Conservation (phyloP, 257 asterid species). For the Thymus quinquecostatus region DNA sequence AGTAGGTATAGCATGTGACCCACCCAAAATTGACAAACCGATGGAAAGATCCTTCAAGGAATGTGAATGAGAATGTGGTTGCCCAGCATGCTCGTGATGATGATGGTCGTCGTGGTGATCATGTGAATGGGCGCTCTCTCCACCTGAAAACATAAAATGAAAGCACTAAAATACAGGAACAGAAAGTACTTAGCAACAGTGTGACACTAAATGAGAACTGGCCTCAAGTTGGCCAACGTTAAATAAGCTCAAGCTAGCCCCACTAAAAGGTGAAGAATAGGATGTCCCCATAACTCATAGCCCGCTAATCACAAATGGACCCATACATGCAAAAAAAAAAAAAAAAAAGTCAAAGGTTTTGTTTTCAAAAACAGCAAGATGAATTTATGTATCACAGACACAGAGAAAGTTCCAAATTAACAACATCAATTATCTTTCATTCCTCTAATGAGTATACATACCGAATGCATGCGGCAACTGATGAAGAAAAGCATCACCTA, state of each 20-base stretch:
- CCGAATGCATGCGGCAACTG: conserved; percentile 99
- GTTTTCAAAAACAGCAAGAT: background rate
- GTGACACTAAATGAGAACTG: conserved; percentile 5
- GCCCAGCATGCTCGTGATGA: conserved; percentile 53
- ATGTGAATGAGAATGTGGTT: conserved; percentile 83
- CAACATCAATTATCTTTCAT: background rate
- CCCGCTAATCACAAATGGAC: background rate
- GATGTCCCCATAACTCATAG: background rate
- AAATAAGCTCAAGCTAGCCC: conserved; percentile 24
- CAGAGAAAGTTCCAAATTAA: conserved; percentile 16
- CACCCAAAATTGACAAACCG: conserved; percentile 88
- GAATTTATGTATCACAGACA: conserved; percentile 7
- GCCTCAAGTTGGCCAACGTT: conserved; percentile 2
- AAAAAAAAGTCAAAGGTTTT: background rate
- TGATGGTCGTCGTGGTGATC: conserved; percentile 61
- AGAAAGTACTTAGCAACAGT: conserved; percentile 18
- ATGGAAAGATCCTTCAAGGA: conserved; percentile 87
- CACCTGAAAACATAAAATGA: conserved; percentile 58
- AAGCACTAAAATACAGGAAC: conserved; percentile 14
- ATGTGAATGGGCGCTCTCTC: conserved; percentile 81
- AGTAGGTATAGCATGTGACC: conserved; percentile 33
- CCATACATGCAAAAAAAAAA: background rate
- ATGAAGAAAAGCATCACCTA: conserved; percentile 99
- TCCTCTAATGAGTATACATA: conserved; percentile 40
- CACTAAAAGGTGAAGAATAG: conserved; percentile 15